phyloP scores from a whole-genome alignment of 495 filamentous ascomycete genomes.

The Penicillium coprophilum region DNA sequence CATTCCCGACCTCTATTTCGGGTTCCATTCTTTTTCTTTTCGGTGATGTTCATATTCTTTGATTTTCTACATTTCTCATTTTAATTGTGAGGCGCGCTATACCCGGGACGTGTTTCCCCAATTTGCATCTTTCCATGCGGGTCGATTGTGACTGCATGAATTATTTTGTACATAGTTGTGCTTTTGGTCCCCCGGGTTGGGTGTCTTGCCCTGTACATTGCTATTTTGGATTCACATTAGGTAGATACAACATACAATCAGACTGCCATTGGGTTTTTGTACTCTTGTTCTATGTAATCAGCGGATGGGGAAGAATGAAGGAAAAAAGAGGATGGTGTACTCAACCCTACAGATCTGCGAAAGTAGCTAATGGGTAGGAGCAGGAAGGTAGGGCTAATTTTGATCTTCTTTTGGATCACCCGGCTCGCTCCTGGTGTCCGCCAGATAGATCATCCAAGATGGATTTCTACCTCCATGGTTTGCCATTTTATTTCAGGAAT shows the following conservation, averaged over 20 bases:
- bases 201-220: constrained; percentile 15
- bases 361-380: too few relatives aligned
- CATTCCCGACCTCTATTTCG: constrained; percentile 10
- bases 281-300: neutral
- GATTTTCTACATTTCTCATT: constrained; percentile 13
- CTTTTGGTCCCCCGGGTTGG: constrained; percentile 21
- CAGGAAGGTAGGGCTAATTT: too few relatives aligned
- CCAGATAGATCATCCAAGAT: too few relatives aligned
- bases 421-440: too few relatives aligned
- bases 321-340: too few relatives aligned
- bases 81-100: constrained; percentile 42
- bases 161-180: constrained; percentile 18
- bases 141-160: constrained; percentile 3
- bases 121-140: constrained; percentile 14
- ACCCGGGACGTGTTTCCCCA: constrained; percentile 32
- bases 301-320: too few relatives aligned
- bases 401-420: too few relatives aligned
- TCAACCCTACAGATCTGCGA: too few relatives aligned
- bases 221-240: constrained; percentile 4
- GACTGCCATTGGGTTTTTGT: constrained; percentile 7
- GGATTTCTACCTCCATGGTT: too few relatives aligned
- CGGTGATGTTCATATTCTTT: neutral
- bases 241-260: constrained; percentile 21
- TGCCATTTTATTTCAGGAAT: too few relatives aligned
- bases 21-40: constrained; percentile 8